These are phyloP conservation scores for Stenocarpella maydis DNA, from an alignment of 2,329 filamentous ascomycete species.

Conservation along the genomic window DNA sequence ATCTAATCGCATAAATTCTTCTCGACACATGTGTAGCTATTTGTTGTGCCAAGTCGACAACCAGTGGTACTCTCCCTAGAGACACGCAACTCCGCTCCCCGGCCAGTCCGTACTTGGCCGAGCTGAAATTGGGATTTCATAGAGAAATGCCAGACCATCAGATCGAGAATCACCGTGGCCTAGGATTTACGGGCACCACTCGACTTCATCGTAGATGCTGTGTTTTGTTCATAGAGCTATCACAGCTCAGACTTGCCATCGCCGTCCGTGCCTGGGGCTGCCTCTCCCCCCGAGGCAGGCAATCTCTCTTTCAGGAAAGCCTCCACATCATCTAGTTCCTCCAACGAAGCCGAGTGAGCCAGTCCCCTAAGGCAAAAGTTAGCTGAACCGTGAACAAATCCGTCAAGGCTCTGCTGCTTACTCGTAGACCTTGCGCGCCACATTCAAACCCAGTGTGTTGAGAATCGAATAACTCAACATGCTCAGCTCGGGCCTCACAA, in stretches of 20 bases:
- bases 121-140: neutral
- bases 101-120: neutral
- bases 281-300: slow-evolving; percentile 50
- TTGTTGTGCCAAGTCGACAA: neutral
- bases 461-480: slow-evolving; percentile 71
- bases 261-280: neutral
- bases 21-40: neutral
- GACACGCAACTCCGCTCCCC: too few relatives aligned
- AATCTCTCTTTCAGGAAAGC: slow-evolving; percentile 58
- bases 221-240: neutral
- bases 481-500: slow-evolving; percentile 77
- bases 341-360: slow-evolving; percentile 76
- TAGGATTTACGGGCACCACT: neutral
- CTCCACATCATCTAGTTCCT: slow-evolving; percentile 86
- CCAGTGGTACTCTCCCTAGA: neutral
- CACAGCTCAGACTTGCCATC: slow-evolving; percentile 48
- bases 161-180: neutral
- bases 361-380: slow-evolving; percentile 61
- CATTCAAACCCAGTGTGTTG: slow-evolving; percentile 73
- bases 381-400: neutral
- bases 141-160: neutral
- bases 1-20: neutral
- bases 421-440: slow-evolving; percentile 80
- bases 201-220: neutral
- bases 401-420: slow-evolving; percentile 51